Conservation (phyloP, 2,329 filamentous ascomycete genomes). For the Volutella citrinella region DNA sequence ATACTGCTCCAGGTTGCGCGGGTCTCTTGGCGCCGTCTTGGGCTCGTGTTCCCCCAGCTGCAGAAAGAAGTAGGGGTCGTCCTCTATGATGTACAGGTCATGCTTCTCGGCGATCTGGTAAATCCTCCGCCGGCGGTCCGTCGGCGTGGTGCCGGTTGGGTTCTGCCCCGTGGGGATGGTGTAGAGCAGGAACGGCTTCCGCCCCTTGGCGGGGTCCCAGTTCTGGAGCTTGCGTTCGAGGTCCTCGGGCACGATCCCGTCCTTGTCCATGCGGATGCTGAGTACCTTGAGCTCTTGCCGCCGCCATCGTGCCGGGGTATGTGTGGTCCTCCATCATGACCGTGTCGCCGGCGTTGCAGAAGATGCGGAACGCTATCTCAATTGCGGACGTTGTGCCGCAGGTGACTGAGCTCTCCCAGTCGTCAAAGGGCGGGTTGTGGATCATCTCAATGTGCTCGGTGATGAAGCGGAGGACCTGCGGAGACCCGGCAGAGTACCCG, state of each 20-base stretch:
- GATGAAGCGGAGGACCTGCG: constrained; percentile 67
- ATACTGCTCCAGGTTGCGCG: constrained; percentile 2
- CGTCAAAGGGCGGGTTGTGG: constrained; percentile 68
- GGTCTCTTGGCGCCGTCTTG: neutral
- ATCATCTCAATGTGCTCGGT: constrained; percentile 76
- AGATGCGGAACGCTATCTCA: constrained; percentile 65
- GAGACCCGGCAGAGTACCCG: constrained; percentile 67
- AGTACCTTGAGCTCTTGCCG: neutral
- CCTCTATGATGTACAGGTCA: constrained; percentile 77
- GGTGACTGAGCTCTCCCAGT: constrained; percentile 68
- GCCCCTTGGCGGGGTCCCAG: constrained; percentile 53
- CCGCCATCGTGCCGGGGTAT: constrained; percentile 34
- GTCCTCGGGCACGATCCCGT: constrained; percentile 52
- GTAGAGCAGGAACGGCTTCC: constrained; percentile 49
- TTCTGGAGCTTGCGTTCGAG: constrained; percentile 62
- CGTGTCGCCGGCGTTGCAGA: constrained; percentile 60
- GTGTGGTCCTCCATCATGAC: constrained; percentile 65
- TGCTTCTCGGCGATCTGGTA: constrained; percentile 75
- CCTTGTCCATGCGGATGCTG: neutral
- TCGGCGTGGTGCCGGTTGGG: constrained; percentile 76
- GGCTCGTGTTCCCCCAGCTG: constrained; percentile 49
- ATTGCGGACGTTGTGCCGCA: constrained; percentile 66
- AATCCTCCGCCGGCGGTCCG: constrained; percentile 61
- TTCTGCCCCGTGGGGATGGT: constrained; percentile 74
- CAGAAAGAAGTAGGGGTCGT: constrained; percentile 86